phyloP scores from a whole-genome alignment of 768 basidiomycete species.

The Calocybe gangraenosa region DNA sequence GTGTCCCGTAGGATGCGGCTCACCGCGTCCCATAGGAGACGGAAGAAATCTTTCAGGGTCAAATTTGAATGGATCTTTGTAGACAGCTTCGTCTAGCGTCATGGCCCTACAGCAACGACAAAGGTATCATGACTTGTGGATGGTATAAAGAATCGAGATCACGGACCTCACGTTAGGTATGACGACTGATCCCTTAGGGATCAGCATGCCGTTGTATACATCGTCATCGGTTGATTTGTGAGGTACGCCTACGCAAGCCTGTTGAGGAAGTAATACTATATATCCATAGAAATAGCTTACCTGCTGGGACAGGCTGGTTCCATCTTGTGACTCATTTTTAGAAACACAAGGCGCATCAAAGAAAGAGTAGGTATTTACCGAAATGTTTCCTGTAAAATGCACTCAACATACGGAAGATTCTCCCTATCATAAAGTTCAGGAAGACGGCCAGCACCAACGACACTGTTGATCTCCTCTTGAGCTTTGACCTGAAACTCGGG shows the following conservation, averaged over 20 bases:
- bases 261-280: no score
- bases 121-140: neutral
- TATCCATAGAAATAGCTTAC: conserved; percentile 12
- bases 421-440: conserved; percentile 28
- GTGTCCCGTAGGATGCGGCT: conserved; percentile 7
- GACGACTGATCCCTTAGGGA: conserved; percentile 12
- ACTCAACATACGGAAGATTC: conserved; percentile 33
- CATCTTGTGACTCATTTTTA: conserved; percentile 7
- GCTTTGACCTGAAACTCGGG: conserved; percentile 33
- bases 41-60: conserved; percentile 14
- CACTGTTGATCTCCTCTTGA: conserved; percentile 36
- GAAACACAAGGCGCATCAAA: neutral
- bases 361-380: conserved; percentile 7
- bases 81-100: conserved; percentile 12
- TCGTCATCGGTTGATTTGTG: conserved; percentile 12
- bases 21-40: conserved; percentile 9
- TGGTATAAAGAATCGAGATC: neutral
- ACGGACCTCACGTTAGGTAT: conserved; percentile 13
- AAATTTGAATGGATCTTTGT: conserved; percentile 9
- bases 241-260: conserved; percentile 1
- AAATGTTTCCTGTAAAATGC: conserved; percentile 27
- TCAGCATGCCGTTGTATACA: conserved; percentile 15
- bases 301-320: conserved; percentile 18
- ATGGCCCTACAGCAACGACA: conserved; percentile 14
- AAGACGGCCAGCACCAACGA: conserved; percentile 30